These are phyloP conservation scores for Podaxis sp. DNA, from an alignment of 768 basidiomycete species.

Conservation along the genomic window DNA sequence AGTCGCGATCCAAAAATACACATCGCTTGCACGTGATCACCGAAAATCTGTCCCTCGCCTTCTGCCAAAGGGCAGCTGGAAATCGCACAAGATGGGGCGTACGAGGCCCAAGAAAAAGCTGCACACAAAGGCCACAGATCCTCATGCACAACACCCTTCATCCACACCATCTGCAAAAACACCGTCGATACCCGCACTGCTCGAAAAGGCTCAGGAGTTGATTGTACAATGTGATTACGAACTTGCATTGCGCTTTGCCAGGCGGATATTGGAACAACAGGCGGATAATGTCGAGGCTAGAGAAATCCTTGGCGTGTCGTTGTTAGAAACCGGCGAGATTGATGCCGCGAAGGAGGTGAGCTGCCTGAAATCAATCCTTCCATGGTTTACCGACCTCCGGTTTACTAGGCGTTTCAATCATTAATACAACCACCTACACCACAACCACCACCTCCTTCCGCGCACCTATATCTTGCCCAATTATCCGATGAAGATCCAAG, in stretches of 20 bases:
- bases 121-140: constrained; percentile 32
- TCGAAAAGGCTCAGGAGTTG: constrained; percentile 79
- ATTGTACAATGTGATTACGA: constrained; percentile 85
- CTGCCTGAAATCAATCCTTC: neutral
- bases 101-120: constrained; percentile 50
- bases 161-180: constrained; percentile 23
- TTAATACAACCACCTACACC: constrained; percentile 65
- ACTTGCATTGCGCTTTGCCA: constrained; percentile 71
- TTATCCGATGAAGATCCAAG: constrained; percentile 76
- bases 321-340: constrained; percentile 78
- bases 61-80: neutral
- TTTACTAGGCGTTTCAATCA: constrained; percentile 56
- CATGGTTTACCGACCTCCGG: neutral
- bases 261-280: constrained; percentile 65
- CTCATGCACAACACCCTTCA: constrained; percentile 21
- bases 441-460: constrained; percentile 76
- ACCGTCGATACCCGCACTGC: constrained; percentile 53
- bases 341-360: constrained; percentile 68
- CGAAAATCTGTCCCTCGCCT: constrained; percentile 23
- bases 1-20: neutral
- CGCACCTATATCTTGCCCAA: constrained; percentile 89
- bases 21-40: constrained; percentile 26
- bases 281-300: constrained; percentile 64
- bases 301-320: constrained; percentile 78
- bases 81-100: constrained; percentile 46